These are phyloP conservation scores for Laetiporus sulphureus DNA, from an alignment of 1,284 basidiomycete genomes.

Conservation along the genomic window DNA sequence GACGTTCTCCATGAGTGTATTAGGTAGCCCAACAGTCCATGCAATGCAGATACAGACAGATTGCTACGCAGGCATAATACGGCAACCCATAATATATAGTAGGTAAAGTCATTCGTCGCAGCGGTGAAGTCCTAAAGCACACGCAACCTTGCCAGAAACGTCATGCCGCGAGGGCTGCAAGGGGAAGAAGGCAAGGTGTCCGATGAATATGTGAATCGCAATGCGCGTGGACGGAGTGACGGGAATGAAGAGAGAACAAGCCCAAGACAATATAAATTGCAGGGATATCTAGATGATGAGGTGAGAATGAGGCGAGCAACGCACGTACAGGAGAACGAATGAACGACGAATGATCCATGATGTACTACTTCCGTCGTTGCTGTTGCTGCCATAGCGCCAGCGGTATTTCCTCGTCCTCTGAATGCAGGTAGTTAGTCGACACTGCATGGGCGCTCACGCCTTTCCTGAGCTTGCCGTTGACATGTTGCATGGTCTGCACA, in stretches of 20 bases:
- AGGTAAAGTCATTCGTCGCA: conserved; percentile 3
- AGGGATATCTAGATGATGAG: conserved; percentile 14
- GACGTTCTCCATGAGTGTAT: conserved; percentile 4
- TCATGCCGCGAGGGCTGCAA: not conserved
- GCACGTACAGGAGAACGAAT: conserved; percentile 2
- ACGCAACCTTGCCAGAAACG: conserved; percentile 1
- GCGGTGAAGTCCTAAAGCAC: conserved; percentile 3
- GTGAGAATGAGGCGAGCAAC: conserved; percentile 6
- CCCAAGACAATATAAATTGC: conserved; percentile 14
- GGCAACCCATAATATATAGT: conserved; percentile 4
- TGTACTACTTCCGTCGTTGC: conserved; percentile 37
- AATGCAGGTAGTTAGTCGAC: conserved; percentile 32
- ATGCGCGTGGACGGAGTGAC: conserved; percentile 2
- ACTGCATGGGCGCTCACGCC: conserved; percentile 58
- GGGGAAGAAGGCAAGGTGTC: conserved; percentile 5
- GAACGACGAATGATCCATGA: not conserved
- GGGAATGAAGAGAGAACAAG: conserved; percentile 1
- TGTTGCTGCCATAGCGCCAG: conserved; percentile 72
- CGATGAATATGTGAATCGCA: conserved; percentile 3
- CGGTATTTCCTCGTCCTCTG: conserved; percentile 72
- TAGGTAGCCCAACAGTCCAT: conserved; percentile 7
- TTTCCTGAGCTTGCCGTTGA: conserved; percentile 58
- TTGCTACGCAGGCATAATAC: conserved; percentile 8
- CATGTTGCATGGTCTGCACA: conserved; percentile 26
- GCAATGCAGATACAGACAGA: conserved; percentile 8